Conservation (phyloP, 169 alveolate species). For the Babesia bovis region DNA sequence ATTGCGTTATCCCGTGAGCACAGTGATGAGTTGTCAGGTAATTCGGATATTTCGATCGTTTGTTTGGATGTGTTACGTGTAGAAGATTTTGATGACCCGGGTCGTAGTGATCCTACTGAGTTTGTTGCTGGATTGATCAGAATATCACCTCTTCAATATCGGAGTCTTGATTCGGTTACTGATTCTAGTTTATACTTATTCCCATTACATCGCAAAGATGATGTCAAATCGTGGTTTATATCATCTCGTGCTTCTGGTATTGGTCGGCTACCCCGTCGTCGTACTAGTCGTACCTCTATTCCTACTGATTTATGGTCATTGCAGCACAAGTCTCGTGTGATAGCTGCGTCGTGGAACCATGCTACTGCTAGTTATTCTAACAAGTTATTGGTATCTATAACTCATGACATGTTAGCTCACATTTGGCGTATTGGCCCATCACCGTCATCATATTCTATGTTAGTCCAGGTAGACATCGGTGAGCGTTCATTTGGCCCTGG, state of each 20-base stretch:
- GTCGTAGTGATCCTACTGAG: neutral
- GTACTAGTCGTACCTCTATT: neutral
- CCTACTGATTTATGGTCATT: conserved; percentile 37
- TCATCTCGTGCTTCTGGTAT: neutral
- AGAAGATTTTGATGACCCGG: neutral
- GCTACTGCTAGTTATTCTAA: conserved; percentile 1
- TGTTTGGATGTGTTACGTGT: neutral
- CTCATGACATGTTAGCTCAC: conserved; percentile 46
- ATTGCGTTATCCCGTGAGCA: neutral
- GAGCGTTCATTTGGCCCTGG: conserved; percentile 8
- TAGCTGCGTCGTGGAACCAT: conserved; percentile 48
- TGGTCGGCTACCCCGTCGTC: neutral
- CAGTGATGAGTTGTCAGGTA: neutral
- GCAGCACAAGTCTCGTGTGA: conserved; percentile 35
- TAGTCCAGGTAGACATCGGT: conserved; percentile 24
- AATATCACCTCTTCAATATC: neutral
- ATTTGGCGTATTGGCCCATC: conserved; percentile 51
- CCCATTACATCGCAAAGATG: conserved; percentile 23
- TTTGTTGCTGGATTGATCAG: neutral
- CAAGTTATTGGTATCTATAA: conserved; percentile 48
- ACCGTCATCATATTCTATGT: neutral
- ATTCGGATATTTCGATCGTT: neutral
- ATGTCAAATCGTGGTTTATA: conserved; percentile 11
- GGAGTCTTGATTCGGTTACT: neutral
- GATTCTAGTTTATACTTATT: conserved; percentile 23